Base-by-base conservation (phyloP, 2,329 filamentous ascomycete species). In the Mycosphaerella sp. region DNA sequence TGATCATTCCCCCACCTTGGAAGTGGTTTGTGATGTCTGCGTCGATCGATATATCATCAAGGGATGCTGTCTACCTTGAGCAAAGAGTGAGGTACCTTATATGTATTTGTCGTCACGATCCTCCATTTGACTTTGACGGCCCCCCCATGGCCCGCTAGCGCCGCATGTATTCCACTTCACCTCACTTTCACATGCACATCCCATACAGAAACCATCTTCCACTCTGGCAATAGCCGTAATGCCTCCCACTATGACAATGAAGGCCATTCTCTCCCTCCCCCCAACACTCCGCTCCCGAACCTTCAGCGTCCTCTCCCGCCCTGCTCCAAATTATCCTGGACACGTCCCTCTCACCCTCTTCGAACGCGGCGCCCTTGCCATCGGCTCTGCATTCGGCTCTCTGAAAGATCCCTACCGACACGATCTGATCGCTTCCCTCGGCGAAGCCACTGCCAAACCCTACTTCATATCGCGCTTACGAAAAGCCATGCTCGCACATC, bases 391-490 rank as follows among this genome's bases (percentile, higher is more conserved):
- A 6, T 65, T 84, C 16, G 74, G 76, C 42, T 79, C 79, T 34
- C 72, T 84, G 17, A 62, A 89, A 3, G 82, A 96, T 63, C 91
- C 91, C 1, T 81, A 87, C 64, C 81, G 93, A 62, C 88, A 82
- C 68, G 93, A 98, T 73, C 82, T 98, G 60, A 94, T 98, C 62
- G 93, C 93, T 30, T 81, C 89, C 30, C 81, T 95, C n/a, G 91
- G 90, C 66, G 93, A 98, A 76, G 84, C 90, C 25, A 97, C 93
- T 2, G 89, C 90, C 17, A 89, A 90, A 8, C 93, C 93, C 10
- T 95, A 89, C 78, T 96, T 97, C 74, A 90, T 96, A 70, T 82
- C 87, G 71, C 87, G 88, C 50, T 87, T 98, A 16, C 89, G 89
- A 59, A 81, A 91, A 67, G 87, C 86, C 57, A 98, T 98, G 93